phyloP scores from a whole-genome alignment of 768 basidiomycete genomes.

The Suillus subalutaceus region DNA sequence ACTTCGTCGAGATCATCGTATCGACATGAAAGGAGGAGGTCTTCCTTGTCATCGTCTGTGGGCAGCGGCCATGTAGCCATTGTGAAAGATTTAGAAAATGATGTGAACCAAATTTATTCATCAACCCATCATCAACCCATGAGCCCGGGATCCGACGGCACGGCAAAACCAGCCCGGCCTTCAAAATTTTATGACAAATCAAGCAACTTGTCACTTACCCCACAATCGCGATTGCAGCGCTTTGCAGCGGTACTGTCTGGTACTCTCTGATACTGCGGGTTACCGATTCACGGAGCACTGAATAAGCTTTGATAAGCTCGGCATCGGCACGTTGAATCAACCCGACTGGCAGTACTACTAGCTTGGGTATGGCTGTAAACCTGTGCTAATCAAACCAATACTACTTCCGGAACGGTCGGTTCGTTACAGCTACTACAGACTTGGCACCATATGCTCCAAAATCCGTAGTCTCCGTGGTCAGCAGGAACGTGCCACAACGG shows the following conservation, averaged over 20 bases:
- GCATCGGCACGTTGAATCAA: not conserved
- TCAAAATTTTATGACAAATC: too few species aligned
- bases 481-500: not conserved
- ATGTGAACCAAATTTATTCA: not conserved
- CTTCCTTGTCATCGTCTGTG: slow-evolving; percentile 61
- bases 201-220: not conserved
- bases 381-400: not conserved
- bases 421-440: not conserved
- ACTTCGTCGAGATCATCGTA: slow-evolving; percentile 89
- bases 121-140: too few species aligned
- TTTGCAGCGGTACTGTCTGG: too few species aligned
- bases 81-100: slow-evolving; percentile 3
- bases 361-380: not conserved
- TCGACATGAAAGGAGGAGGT: slow-evolving; percentile 80
- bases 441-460: slow-evolving; percentile 2
- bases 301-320: not conserved
- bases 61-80: slow-evolving; percentile 23
- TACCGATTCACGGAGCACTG: not conserved
- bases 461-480: not conserved
- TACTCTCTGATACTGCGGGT: not conserved
- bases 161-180: not conserved
- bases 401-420: too few species aligned
- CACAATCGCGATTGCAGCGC: not conserved
- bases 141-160: not conserved
- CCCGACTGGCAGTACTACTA: not conserved